Base-by-base conservation (phyloP, 108 stramenopile species). In the Fistulifera solaris region DNA sequence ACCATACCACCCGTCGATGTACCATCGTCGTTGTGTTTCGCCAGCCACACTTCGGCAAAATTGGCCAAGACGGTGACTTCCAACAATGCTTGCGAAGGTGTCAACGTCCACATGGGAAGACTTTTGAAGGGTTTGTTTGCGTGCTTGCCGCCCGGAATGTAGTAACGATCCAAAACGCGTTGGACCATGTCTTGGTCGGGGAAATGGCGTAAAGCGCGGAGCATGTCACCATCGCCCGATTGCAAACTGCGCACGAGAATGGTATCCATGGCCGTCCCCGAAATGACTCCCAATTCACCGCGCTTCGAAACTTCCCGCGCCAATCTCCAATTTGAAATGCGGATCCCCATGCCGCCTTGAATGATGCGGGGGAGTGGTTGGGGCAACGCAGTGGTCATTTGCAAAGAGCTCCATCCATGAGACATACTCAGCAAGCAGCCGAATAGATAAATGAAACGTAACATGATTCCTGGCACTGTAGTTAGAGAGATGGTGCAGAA, bases 11-110 rank as follows among this genome's bases (percentile, higher is more conserved):
- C 66, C 0, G 57, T 67, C 1, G 54, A 59, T 13, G 42, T 59
- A 21, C 69, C 66, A 27, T 75, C 69, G 48, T 75, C 74, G 38
- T 75, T 52, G 58, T 75, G 74, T 44, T 71, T 75, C 4, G 74
- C 74, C 25, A 75, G 57, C 74, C 74, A 75, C 26, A 75, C 74
- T 56, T 75, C 69, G 25, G 59, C 64, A 27, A 63, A 75, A 43
- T 75, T 75, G 15, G 58, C 73, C 24, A 75, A 38, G 21, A 75
- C 57, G 1, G 63, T 50, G 27, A 54, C 68, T 54, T 75, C 73
- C 14, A 57, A 25, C 12, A 65, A 42, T 11, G 48, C 27, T 16
- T 66, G 69, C 35, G 50, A 38, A 4, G 74, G 74, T 15, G 18
- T 52, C 17, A 63, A 4, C 13, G 65, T 53, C 74, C 74, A 75